phyloP scores from a whole-genome alignment of 2,329 filamentous ascomycete species.

The Neofusicoccum ribis region DNA sequence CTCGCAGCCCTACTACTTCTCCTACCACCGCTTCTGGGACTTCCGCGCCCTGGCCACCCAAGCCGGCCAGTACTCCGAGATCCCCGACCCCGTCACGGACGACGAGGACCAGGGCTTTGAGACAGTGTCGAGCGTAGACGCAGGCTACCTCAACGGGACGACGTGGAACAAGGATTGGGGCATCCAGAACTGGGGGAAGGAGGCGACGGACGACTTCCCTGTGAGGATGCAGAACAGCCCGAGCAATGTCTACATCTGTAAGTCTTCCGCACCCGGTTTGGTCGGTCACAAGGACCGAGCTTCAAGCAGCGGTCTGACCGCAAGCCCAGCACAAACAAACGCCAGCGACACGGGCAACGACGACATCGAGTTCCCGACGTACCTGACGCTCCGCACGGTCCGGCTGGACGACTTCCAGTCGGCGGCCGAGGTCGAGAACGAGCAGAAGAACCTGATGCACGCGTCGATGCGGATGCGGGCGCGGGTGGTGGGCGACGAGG shows the following conservation, averaged over 20 bases:
- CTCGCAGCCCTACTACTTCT: slow-evolving; percentile 42
- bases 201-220: slow-evolving; percentile 38
- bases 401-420: slow-evolving; percentile 47
- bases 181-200: slow-evolving; percentile 49
- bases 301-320: neutral
- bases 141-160: slow-evolving; percentile 34
- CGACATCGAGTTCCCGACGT: slow-evolving; percentile 35
- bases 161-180: slow-evolving; percentile 41
- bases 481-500: slow-evolving; percentile 46
- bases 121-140: slow-evolving; percentile 24
- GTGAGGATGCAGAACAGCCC: slow-evolving; percentile 48
- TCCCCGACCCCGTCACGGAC: slow-evolving; percentile 30
- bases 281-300: neutral
- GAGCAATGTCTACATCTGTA: slow-evolving; percentile 48
- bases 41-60: slow-evolving; percentile 47
- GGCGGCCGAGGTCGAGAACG: slow-evolving; percentile 51
- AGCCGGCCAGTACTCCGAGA: slow-evolving; percentile 27
- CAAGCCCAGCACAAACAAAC: slow-evolving; percentile 23
- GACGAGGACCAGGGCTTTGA: slow-evolving; percentile 24
- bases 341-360: slow-evolving; percentile 30
- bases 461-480: slow-evolving; percentile 51
- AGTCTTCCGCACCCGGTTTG: neutral
- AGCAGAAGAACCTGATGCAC: slow-evolving; percentile 46
- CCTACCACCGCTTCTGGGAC: slow-evolving; percentile 54
- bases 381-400: slow-evolving; percentile 50